These are phyloP conservation scores for Paramecium pentaurelia DNA, from an alignment of 73 alveolate species.

Conservation along the genomic window DNA sequence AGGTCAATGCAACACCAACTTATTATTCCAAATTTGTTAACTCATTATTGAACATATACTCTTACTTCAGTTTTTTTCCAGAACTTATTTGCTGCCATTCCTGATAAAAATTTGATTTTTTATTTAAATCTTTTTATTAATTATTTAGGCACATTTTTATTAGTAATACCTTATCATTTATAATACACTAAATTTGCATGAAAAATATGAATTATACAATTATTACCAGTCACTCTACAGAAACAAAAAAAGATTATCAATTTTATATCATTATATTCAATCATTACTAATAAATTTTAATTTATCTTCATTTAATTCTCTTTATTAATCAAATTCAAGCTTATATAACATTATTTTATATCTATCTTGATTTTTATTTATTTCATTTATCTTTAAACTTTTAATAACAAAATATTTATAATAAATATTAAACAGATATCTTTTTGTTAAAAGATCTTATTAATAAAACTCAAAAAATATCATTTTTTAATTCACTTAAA, in stretches of 20 bases:
- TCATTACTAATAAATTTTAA: neutral
- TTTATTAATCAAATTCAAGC: no score
- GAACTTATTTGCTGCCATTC: slow-evolving; percentile 29
- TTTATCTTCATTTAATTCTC: neutral
- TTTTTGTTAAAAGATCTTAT: no score
- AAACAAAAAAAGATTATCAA: neutral
- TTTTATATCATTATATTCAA: neutral
- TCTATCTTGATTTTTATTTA: no score
- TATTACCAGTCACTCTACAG: neutral
- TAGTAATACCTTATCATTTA: neutral
- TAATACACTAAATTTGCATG: neutral
- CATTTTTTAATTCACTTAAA: no score
- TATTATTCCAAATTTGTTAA: slow-evolving; percentile 17
- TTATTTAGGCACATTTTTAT: neutral
- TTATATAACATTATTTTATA: no score
- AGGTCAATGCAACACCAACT: slow-evolving; percentile 45
- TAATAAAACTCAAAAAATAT: no score
- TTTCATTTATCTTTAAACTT: neutral
- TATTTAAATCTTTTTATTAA: slow-evolving; percentile 14
- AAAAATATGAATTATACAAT: neutral
- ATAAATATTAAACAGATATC: no score
- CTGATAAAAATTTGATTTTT: slow-evolving; percentile 25
- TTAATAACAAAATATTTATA: no score
- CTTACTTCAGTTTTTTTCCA: slow-evolving; percentile 45
- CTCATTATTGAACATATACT: neutral